Base-by-base conservation (phyloP, 495 filamentous ascomycete genomes). In the Talaromyces trachyspermus region DNA sequence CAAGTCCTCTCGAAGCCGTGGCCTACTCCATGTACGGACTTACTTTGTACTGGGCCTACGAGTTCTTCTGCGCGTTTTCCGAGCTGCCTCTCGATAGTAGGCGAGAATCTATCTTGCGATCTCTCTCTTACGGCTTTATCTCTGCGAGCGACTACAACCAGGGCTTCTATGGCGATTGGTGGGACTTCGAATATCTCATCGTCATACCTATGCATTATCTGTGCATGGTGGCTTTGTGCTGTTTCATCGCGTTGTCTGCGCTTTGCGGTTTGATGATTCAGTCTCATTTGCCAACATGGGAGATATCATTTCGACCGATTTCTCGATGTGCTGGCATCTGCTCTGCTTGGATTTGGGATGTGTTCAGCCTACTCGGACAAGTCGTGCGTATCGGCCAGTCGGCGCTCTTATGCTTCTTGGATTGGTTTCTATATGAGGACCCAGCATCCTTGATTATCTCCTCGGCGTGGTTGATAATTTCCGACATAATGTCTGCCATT, bases 261-360 rank as follows among this genome's bases (percentile, higher is more conserved):
- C 4, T 22, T 14, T 30, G 26, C 29, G 42, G 42, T 8, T 20
- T 45, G 15, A 45, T 45, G 42, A 45, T 45, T 45, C 42, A 32
- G 12, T 4, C 1, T 33, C 25, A 45, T 19, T 17, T 33, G 3
- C 42, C 42, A 11, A 1, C 42, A n/a, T 45, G 42, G 42, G 32
- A 45, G 1, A 32, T 45, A 12, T 29, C 42, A 11, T 19, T 19
- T 17, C 14, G n/a, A 18, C 27, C n/a, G 14, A 30, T 14, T 24
- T 18, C 26, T 17, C 39, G 23, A 26, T 42, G 14, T 45, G 42
- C 29, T 17, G 10, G 8, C 11, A 23, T 9, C 22, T 42, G 15
- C 15, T 14, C 12, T 12, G 11, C 22, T 6, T 3, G 10, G 9
- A 5, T 26, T 11, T 26, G 9, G 19, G 14, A 5, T 7, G 23